Conservation (phyloP, 169 alveolate species). For the Plasmodium vivax region DNA sequence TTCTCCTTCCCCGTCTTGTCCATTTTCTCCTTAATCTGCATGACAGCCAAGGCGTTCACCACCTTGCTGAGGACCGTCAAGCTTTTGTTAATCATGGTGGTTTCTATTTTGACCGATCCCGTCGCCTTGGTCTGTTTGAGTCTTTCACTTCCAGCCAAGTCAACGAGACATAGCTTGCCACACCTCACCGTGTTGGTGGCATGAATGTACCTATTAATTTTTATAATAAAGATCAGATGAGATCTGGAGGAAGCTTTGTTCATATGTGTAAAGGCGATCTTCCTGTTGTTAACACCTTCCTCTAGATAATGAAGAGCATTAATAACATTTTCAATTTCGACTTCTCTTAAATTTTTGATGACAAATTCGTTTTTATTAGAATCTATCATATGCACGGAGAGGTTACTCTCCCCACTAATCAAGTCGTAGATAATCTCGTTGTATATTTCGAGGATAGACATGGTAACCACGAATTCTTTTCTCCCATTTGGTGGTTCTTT, state of each 20-base stretch:
- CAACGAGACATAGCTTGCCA: constrained; percentile 83
- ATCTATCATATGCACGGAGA: constrained; percentile 52
- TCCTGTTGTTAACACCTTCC: constrained; percentile 76
- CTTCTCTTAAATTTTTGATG: constrained; percentile 68
- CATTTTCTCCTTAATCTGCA: constrained; percentile 76
- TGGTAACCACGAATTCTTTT: constrained; percentile 66
- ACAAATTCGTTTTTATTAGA: constrained; percentile 39
- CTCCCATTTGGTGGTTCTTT: background rate
- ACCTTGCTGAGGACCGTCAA: constrained; percentile 84
- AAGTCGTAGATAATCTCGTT: constrained; percentile 79
- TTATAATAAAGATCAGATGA: constrained; percentile 78
- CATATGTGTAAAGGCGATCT: constrained; percentile 80
- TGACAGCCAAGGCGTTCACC: constrained; percentile 78
- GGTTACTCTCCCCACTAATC: constrained; percentile 56
- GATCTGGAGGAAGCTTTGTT: constrained; percentile 81
- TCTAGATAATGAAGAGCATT: constrained; percentile 36
- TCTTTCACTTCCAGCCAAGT: constrained; percentile 89
- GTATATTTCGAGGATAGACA: constrained; percentile 79
- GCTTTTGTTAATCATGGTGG: constrained; percentile 84
- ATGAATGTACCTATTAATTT: constrained; percentile 57
- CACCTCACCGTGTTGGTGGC: constrained; percentile 86
- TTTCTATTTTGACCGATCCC: constrained; percentile 86
- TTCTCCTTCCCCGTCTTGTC: background rate
- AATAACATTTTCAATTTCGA: constrained; percentile 45
- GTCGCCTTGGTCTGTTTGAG: constrained; percentile 86